Conservation (phyloP, 768 basidiomycete species). For the Leccinum subgranulosum region DNA sequence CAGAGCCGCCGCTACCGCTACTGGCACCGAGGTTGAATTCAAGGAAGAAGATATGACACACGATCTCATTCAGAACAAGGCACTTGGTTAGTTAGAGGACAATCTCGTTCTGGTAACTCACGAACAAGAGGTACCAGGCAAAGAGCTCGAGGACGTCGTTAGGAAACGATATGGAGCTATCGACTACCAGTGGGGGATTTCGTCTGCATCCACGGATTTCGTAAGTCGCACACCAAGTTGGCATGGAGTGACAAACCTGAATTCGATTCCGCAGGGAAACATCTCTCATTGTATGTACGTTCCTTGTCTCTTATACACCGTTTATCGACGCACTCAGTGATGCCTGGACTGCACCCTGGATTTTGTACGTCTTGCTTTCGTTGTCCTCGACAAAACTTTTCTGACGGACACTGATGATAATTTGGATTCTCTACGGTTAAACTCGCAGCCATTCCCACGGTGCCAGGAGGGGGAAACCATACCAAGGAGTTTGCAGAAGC, state of each 20-base stretch:
- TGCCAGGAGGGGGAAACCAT: conserved; percentile 72
- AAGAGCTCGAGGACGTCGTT: conserved; percentile 58
- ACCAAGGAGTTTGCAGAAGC: conserved; percentile 64
- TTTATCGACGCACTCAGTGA: conserved; percentile 28
- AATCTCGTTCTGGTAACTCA: conserved; percentile 40
- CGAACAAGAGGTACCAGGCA: too few species aligned
- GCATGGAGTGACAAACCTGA: background rate
- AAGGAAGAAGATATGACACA: conserved; percentile 32
- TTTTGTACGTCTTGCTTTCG: conserved; percentile 36
- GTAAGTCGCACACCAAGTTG: conserved; percentile 43
- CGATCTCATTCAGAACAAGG: conserved; percentile 67
- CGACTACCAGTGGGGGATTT: conserved; percentile 65
- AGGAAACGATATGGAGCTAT: conserved; percentile 56
- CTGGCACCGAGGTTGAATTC: conserved; percentile 56
- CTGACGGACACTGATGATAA: background rate
- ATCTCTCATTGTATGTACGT: conserved; percentile 61
- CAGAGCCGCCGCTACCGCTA: conserved; percentile 66
- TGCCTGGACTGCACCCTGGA: conserved; percentile 73
- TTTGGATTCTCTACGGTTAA: background rate
- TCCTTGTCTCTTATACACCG: background rate
- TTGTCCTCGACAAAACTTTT: background rate
- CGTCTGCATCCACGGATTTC: conserved; percentile 77
- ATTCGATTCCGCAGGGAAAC: conserved; percentile 36
- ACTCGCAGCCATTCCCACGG: conserved; percentile 70
- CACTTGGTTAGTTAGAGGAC: conserved; percentile 41